Conservation (phyloP, 306 rosid species). For the Pachyrhizus erosus region DNA sequence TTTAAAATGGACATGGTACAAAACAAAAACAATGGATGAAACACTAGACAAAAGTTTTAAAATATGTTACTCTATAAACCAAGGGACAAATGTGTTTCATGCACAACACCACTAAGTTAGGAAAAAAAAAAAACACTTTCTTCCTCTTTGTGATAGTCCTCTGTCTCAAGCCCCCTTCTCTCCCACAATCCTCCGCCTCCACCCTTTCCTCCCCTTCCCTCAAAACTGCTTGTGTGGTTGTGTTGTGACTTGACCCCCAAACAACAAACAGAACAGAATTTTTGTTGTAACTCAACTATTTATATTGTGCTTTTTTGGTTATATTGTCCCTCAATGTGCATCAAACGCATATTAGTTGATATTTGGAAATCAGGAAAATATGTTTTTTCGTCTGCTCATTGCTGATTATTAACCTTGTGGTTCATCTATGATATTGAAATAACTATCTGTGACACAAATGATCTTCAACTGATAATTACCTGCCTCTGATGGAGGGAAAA, state of each 20-base stretch:
- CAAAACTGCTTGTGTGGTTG: not conserved
- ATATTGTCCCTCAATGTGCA: not conserved
- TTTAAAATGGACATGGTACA: not conserved
- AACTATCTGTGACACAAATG: not conserved
- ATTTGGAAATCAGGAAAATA: slow-evolving; percentile 14
- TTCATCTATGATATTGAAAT: slow-evolving; percentile 7
- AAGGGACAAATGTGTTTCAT: not conserved
- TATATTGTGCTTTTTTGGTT: not conserved
- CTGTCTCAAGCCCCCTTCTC: not conserved
- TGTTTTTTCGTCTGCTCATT: not conserved
- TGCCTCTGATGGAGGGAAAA: slow-evolving; percentile 24
- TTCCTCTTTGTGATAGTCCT: not conserved
- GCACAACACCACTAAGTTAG: not conserved
- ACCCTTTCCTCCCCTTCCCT: not conserved
- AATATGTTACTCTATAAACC: not conserved
- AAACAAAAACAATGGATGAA: not conserved
- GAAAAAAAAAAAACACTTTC: not conserved
- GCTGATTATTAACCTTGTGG: slow-evolving; percentile 12
- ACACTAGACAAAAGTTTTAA: not conserved
- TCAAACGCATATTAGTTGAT: not conserved
- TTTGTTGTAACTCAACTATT: not conserved
- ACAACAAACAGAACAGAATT: not conserved
- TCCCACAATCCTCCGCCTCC: not conserved
- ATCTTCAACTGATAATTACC: slow-evolving; percentile 32
- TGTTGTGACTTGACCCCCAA: not conserved